phyloP scores from a whole-genome alignment of 306 rosid species.

The Dicorynia guianensis region DNA sequence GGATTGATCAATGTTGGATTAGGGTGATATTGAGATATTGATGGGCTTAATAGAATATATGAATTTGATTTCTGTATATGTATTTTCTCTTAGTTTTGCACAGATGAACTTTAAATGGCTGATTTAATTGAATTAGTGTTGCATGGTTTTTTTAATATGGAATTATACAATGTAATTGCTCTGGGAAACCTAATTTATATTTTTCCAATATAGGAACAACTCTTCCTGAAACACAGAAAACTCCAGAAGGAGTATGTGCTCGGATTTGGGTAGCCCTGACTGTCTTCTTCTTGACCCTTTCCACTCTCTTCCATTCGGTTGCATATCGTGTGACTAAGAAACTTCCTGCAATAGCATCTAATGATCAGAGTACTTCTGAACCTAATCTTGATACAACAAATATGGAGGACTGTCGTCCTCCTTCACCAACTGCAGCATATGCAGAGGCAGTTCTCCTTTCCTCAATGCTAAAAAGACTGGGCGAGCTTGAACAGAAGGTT shows the following conservation, averaged over 20 bases:
- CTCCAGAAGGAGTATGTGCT: constrained; percentile 59
- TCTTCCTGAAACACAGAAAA: constrained; percentile 43
- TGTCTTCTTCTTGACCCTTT: constrained; percentile 68
- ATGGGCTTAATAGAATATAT: not conserved
- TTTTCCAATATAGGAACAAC: constrained; percentile 62
- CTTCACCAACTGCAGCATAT: constrained; percentile 52
- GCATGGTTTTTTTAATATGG: constrained; percentile 28
- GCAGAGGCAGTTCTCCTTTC: constrained; percentile 61
- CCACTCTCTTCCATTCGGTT: constrained; percentile 56
- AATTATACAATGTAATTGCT: constrained; percentile 16
- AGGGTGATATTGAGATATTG: constrained; percentile 26
- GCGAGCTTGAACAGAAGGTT: constrained; percentile 91
- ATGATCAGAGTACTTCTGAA: constrained; percentile 48
- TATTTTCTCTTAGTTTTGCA: too few species aligned
- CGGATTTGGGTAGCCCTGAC: constrained; percentile 63
- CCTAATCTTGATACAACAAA: constrained; percentile 41
- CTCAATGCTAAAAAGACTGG: constrained; percentile 69
- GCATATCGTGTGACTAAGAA: constrained; percentile 58
- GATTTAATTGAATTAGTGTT: not conserved
- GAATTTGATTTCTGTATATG: not conserved
- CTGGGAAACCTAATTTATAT: constrained; percentile 9
- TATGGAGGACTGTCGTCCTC: constrained; percentile 48
- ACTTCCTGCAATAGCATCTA: constrained; percentile 49
- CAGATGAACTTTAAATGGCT: not conserved
- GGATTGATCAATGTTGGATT: constrained; percentile 23